Conservation (phyloP, 2,329 filamentous ascomycete species). For the Colletotrichum filicis region DNA sequence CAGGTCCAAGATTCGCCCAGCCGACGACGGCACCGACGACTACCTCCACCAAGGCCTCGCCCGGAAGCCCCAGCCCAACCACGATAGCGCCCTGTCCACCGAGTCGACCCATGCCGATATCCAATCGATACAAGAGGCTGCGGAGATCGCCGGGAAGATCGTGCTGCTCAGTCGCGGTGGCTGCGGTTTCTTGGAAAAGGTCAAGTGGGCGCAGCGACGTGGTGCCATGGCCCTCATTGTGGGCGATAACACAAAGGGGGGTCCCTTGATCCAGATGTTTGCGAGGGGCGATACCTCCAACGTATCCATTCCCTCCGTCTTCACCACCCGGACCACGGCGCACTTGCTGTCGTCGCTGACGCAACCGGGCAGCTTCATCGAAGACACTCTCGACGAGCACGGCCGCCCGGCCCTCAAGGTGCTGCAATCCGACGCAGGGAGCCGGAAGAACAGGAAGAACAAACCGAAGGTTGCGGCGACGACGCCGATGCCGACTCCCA, state of each 20-base stretch:
- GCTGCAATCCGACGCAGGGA: constrained; percentile 57
- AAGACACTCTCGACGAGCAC: constrained; percentile 69
- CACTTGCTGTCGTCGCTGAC: constrained; percentile 91
- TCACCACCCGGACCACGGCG: constrained; percentile 94
- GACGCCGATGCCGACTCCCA: constrained; percentile 40
- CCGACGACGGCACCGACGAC: constrained; percentile 82
- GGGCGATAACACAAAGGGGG: constrained; percentile 90
- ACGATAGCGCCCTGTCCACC: constrained; percentile 47
- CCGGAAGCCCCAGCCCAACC: constrained; percentile 44
- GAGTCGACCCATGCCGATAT: constrained; percentile 82
- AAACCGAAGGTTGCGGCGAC: constrained; percentile 44
- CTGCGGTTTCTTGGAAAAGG: constrained; percentile 96
- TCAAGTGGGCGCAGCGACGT: constrained; percentile 94
- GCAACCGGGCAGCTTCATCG: constrained; percentile 73
- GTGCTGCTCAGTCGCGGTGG: constrained; percentile 92
- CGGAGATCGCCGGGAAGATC: constrained; percentile 93
- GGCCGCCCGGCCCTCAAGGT: constrained; percentile 66
- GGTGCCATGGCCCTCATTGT: constrained; percentile 92
- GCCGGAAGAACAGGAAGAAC: constrained; percentile 47
- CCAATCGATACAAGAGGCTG: constrained; percentile 79
- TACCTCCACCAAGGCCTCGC: constrained; percentile 72
- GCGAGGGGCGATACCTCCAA: constrained; percentile 97
- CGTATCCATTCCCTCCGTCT: constrained; percentile 91
- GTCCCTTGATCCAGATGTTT: constrained; percentile 95
- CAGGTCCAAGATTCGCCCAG: constrained; percentile 40